These are phyloP conservation scores for Saturnispora sanitii DNA, from an alignment of 805 yeast species.

Conservation along the genomic window DNA sequence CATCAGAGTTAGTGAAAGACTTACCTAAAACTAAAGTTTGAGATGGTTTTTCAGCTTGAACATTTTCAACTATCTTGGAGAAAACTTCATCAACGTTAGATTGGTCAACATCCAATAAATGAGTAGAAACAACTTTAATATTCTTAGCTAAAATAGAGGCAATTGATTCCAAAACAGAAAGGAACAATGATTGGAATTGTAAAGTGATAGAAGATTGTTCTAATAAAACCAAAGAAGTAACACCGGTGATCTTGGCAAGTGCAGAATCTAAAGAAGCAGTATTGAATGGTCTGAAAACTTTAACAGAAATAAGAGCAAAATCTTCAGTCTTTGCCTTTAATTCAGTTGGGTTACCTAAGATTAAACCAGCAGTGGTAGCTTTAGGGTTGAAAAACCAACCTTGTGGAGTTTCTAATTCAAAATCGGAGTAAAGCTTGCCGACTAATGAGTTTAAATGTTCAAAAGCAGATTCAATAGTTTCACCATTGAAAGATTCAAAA, in stretches of 20 bases:
- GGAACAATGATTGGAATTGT: constrained; percentile 37
- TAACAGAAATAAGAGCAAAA: constrained; percentile 44
- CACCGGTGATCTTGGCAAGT: constrained; percentile 1
- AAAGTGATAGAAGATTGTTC: constrained; percentile 47
- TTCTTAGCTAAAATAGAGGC: constrained; percentile 34
- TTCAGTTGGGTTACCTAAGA: constrained; percentile 45
- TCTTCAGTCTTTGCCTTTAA: constrained; percentile 11
- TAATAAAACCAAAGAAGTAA: constrained; percentile 39
- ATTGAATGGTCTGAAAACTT: constrained; percentile 67
- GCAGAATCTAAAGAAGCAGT: constrained; percentile 41
- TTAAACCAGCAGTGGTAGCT: constrained; percentile 37
- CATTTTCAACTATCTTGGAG: constrained; percentile 2
- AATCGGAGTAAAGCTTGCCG: constrained; percentile 28
- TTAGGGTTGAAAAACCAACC: constrained; percentile 16
- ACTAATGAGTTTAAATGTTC: constrained; percentile 22
- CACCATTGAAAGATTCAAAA: constrained; percentile 20
- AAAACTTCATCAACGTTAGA: constrained; percentile 26
- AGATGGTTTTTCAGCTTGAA: constrained; percentile 42
- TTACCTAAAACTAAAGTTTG: constrained; percentile 57
- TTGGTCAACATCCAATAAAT: constrained; percentile 34
- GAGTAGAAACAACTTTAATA: constrained; percentile 49
- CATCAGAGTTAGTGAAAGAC: constrained; percentile 19
- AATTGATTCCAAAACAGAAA: constrained; percentile 63
- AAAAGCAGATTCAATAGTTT: constrained; percentile 26
- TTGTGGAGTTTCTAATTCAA: constrained; percentile 27